Evolutionary conservation across 1,139 yeast species (phyloP), one percentile per base, ranked within the genome.

Genomic region (Tardiomyces digboiensis): DNA sequence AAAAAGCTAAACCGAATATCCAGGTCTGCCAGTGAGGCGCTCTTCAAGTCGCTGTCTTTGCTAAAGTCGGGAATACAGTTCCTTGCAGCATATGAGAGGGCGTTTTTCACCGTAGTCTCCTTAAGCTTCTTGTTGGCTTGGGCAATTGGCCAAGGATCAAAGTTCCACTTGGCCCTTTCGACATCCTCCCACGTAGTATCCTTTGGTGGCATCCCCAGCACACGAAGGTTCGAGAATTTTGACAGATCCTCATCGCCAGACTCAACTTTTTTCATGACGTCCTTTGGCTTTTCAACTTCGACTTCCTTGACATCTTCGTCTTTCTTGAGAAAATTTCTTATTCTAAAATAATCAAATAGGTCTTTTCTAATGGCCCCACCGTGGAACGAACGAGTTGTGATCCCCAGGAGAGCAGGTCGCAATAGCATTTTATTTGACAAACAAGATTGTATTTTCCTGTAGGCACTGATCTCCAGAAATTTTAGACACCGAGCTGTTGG

Each of bases 1-100:
- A 78, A 60, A 41, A 78, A 68, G 21, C 66, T 57, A 57, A 87
- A 85, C 57, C 94, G 73, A 46, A 68, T 60, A n/a, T 62, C 52
- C 46, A 85, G 68, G 56, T 82, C 80, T 40, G 66, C 60, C 26
- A 53, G 43, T 10, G 50, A 38, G 2, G 48, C 38, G 33, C 16
- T 16, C 33, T 13, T 18, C 7, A 18, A 19, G 18, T 23, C 29
- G 22, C 19, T 12, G 29, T 33, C 19, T 3, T 14, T 16, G 10
- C 23, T 19, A 12, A 26, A 26, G 3, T 16, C 33, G 33, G 33
- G 5, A 16, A 26, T 26, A 8, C 14, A 16, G 5, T 26, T n/a
- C 33, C 14, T 26, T 4, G 33, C 33, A 26, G 33, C 33, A 16
- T 26, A 8, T 16, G 5, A 5, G 5, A 26, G 33, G 3, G 46